These are phyloP conservation scores for Cardiosporidium cionae DNA, from an alignment of 169 alveolate species.

Conservation along the genomic window DNA sequence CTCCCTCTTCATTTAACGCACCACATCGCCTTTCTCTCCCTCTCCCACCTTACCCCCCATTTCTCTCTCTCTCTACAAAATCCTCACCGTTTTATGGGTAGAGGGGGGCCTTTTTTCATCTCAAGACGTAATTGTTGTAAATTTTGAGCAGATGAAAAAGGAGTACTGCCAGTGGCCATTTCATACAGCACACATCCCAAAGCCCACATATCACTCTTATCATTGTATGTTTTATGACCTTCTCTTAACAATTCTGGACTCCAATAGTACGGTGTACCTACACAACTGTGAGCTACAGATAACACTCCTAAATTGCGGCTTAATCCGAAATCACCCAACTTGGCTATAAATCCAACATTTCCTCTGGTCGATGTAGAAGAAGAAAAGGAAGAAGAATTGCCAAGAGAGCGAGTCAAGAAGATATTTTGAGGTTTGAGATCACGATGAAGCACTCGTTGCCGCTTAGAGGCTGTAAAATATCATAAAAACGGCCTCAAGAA, in stretches of 20 bases:
- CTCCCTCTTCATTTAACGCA: no score
- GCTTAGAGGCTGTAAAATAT: slow-evolving; percentile 36
- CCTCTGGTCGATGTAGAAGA: slow-evolving; percentile 53
- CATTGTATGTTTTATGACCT: slow-evolving; percentile 66
- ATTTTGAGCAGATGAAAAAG: slow-evolving; percentile 23
- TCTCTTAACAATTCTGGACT: slow-evolving; percentile 70
- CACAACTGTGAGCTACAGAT: slow-evolving; percentile 73
- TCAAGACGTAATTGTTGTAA: slow-evolving; percentile 10
- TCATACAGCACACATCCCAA: slow-evolving; percentile 87
- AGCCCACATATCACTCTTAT: slow-evolving; percentile 86
- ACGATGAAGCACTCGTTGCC: slow-evolving; percentile 63
- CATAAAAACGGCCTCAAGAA: slow-evolving; percentile 55
- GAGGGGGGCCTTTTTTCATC: slow-evolving; percentile 6
- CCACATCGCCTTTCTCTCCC: no score
- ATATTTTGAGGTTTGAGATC: slow-evolving; percentile 82
- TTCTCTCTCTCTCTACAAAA: no score
- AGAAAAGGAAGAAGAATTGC: slow-evolving; percentile 12
- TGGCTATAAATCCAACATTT: slow-evolving; percentile 26
- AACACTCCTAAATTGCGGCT: slow-evolving; percentile 73
- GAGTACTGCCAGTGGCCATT: slow-evolving; percentile 21
- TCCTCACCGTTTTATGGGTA: slow-evolving; percentile 9
- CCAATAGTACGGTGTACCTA: slow-evolving; percentile 88
- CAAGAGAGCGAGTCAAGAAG: slow-evolving; percentile 57
- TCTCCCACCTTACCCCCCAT: no score
- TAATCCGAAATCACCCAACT: slow-evolving; percentile 85